Conservation (phyloP, 225 moss, liverwort and hornwort genomes). For the Thuidium tamariscinum region DNA sequence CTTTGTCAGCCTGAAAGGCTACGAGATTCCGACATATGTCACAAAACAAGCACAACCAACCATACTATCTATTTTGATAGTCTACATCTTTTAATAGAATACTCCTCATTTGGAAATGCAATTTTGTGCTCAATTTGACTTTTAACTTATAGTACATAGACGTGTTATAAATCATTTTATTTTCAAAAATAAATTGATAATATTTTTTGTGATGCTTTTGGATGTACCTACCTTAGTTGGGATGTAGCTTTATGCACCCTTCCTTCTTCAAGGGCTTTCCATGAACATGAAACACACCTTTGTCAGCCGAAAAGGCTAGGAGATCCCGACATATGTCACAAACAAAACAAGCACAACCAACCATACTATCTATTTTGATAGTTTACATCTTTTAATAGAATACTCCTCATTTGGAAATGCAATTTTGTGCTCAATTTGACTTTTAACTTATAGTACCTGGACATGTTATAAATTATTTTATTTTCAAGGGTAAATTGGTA, state of each 20-base stretch:
- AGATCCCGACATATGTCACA: neutral
- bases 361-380: too few relatives aligned
- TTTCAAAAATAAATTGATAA: neutral
- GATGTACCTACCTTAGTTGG: too few relatives aligned
- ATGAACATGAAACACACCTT: accelerated
- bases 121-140: neutral
- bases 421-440: neutral
- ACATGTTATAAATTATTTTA: neutral
- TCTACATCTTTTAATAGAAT: too few relatives aligned
- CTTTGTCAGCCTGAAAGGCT: accelerated
- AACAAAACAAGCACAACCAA: too few relatives aligned
- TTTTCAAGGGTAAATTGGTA: neutral
- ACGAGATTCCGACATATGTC: neutral
- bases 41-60: too few relatives aligned
- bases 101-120: too few relatives aligned
- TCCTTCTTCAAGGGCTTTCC: accelerated
- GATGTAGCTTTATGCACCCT: neutral
- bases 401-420: too few relatives aligned
- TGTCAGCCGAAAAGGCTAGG: accelerated
- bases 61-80: too few relatives aligned
- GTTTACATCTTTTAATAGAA: too few relatives aligned
- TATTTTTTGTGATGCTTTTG: too few relatives aligned
- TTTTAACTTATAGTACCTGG: too few relatives aligned
- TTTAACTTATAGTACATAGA: too few relatives aligned
- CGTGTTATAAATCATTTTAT: neutral